Evolutionary conservation across 495 filamentous ascomycete genomes (phyloP).

Genomic region (Rusavskia elegans): DNA sequence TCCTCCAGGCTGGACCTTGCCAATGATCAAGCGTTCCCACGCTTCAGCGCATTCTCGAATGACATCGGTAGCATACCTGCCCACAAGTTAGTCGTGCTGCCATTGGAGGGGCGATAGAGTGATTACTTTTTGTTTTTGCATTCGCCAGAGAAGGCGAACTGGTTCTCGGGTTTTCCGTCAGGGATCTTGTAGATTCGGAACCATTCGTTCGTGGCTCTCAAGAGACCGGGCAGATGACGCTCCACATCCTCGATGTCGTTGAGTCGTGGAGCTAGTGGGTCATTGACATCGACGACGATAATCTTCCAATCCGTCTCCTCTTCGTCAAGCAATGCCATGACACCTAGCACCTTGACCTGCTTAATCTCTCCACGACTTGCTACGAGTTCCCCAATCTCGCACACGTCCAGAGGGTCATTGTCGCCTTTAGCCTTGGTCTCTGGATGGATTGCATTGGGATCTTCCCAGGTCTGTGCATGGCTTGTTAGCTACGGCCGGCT

Average conservation of each 20-base stretch:
- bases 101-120: not conserved
- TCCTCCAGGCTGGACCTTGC: constrained; percentile 60
- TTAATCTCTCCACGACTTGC: constrained; percentile 91
- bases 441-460: constrained; percentile 85
- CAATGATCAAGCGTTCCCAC: constrained; percentile 88
- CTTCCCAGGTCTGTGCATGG: constrained; percentile 81
- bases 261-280: constrained; percentile 88
- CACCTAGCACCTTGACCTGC: constrained; percentile 97
- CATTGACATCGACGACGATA: constrained; percentile 97
- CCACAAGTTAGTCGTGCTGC: constrained; percentile 3
- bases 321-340: constrained; percentile 98
- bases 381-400: constrained; percentile 97
- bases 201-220: constrained; percentile 99
- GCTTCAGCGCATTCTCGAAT: constrained; percentile 91
- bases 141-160: constrained; percentile 99
- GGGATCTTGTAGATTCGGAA: constrained; percentile 99
- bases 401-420: constrained; percentile 98
- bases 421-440: constrained; percentile 99
- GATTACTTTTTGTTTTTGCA: constrained; percentile 97
- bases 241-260: constrained; percentile 99
- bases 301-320: constrained; percentile 99
- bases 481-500: not conserved
- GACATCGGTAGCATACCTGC: constrained; percentile 78
- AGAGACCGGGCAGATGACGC: constrained; percentile 88
- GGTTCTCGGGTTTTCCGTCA: constrained; percentile 99